phyloP scores from a whole-genome alignment of 2,329 filamentous ascomycete species.

The Alternaria sp. region DNA sequence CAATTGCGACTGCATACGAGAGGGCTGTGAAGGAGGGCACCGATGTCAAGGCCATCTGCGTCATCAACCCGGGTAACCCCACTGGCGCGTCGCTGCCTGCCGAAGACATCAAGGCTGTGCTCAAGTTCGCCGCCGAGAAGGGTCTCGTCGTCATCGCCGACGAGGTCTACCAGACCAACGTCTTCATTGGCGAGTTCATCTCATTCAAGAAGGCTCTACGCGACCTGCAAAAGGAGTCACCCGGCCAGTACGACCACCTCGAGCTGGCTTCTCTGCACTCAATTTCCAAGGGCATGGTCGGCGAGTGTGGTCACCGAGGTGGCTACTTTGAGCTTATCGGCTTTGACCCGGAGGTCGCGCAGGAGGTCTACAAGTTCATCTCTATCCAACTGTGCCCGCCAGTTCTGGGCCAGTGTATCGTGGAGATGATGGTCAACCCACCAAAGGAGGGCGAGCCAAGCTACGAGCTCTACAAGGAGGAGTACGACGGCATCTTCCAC shows the following conservation, averaged over 20 bases:
- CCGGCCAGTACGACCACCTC: conserved; percentile 78
- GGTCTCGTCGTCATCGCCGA: conserved; percentile 90
- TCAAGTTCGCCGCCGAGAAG: conserved; percentile 85
- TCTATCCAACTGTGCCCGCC: conserved; percentile 96
- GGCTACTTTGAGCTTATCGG: conserved; percentile 97
- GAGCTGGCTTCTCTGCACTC: conserved; percentile 93
- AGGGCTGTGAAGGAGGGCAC: conserved; percentile 78
- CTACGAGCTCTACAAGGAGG: conserved; percentile 79
- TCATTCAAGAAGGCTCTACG: conserved; percentile 93
- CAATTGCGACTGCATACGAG: conserved; percentile 74
- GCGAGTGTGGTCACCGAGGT: conserved; percentile 96
- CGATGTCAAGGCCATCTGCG: conserved; percentile 89
- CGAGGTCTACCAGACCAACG: conserved; percentile 99
- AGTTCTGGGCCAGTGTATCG: conserved; percentile 92
- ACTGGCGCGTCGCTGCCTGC: conserved; percentile 85
- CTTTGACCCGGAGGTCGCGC: conserved; percentile 83
- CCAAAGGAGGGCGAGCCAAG: conserved; percentile 83
- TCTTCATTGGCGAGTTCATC: conserved; percentile 92
- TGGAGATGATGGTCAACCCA: conserved; percentile 98
- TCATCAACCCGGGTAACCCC: conserved; percentile 98
- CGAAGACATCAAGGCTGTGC: conserved; percentile 80
- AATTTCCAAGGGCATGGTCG: conserved; percentile 97
- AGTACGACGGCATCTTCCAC: conserved; percentile 82
- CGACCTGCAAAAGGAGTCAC: conserved; percentile 72
- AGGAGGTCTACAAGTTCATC: conserved; percentile 98